These are phyloP conservation scores for Gentiana macrophylla DNA, from an alignment of 257 asterid species.

Conservation along the genomic window DNA sequence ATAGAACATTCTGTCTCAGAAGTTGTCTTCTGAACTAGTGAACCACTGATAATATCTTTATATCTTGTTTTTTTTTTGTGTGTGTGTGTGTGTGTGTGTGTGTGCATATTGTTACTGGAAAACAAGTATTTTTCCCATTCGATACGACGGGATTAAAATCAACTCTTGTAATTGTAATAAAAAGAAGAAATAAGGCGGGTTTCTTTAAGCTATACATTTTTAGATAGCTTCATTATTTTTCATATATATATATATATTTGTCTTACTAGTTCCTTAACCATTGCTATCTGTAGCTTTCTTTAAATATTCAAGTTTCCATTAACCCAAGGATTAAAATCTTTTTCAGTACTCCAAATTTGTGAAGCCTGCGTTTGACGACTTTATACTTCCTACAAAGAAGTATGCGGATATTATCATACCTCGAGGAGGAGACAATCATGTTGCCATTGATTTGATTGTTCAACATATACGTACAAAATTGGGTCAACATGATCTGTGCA, in stretches of 20 bases:
- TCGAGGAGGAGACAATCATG: constrained; percentile 99
- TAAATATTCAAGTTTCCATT: neutral
- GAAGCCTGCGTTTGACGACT: constrained; percentile 99
- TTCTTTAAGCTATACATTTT: neutral
- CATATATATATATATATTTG: neutral
- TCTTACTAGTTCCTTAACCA: neutral
- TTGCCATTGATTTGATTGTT: constrained; percentile 96
- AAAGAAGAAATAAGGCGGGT: too few relatives aligned
- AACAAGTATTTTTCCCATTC: too few relatives aligned
- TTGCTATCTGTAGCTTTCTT: neutral
- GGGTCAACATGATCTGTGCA: constrained; percentile 99
- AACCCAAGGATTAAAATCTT: constrained; percentile 15
- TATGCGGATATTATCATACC: constrained; percentile 98
- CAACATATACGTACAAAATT: constrained; percentile 97
- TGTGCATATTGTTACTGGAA: too few relatives aligned
- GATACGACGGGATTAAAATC: too few relatives aligned
- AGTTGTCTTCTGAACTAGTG: too few relatives aligned
- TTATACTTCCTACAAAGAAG: constrained; percentile 94
- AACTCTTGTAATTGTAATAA: too few relatives aligned
- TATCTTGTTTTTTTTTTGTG: too few relatives aligned
- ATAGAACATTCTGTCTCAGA: too few relatives aligned
- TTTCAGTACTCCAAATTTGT: constrained; percentile 96
- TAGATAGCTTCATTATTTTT: neutral
- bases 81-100: too few relatives aligned
- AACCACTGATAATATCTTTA: too few relatives aligned